Evolutionary conservation across 2,329 filamentous ascomycete genomes (phyloP).

Genomic region (Dactylellina haptotyla): DNA sequence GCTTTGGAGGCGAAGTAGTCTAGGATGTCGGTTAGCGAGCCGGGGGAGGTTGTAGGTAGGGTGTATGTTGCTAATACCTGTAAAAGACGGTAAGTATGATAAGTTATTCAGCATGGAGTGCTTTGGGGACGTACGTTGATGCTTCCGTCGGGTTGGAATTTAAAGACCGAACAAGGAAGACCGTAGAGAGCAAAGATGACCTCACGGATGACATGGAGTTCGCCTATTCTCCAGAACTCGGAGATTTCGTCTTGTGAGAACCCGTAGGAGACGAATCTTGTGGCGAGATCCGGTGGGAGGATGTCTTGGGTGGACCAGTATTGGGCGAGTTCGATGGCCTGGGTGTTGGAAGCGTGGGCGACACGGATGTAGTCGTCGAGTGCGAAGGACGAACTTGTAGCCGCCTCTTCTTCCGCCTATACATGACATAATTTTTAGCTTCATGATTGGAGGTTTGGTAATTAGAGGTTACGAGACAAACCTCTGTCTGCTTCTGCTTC

Average conservation of each 20-base stretch:
- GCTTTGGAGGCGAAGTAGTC: constrained; percentile 56
- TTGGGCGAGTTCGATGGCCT: constrained; percentile 37
- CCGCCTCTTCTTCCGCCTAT: constrained; percentile 23
- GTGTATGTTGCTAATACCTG: constrained; percentile 38
- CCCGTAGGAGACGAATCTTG: constrained; percentile 41
- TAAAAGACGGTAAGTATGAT: background rate
- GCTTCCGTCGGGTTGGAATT: constrained; percentile 51
- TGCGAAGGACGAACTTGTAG: background rate
- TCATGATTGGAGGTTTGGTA: background rate
- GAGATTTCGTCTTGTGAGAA: constrained; percentile 31
- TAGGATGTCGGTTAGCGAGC: constrained; percentile 55
- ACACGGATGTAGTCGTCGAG: constrained; percentile 45
- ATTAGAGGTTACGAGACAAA: background rate
- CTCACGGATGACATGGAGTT: constrained; percentile 79
- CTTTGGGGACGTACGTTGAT: constrained; percentile 19
- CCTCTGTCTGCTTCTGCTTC: constrained; percentile 8
- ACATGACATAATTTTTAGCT: background rate
- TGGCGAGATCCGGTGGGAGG: constrained; percentile 22
- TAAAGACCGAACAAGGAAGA: constrained; percentile 77
- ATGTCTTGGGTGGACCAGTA: constrained; percentile 42
- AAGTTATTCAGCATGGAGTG: background rate
- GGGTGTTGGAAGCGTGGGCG: constrained; percentile 22
- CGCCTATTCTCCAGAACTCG: constrained; percentile 66
- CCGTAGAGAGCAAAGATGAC: constrained; percentile 86
- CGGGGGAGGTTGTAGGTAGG: constrained; percentile 34